A percentile compares a stretch with the other conserved stretches of the same genome.
Conservation (phyloP, 345 rosid genomes). For the Dimocarpus longan region DNA sequence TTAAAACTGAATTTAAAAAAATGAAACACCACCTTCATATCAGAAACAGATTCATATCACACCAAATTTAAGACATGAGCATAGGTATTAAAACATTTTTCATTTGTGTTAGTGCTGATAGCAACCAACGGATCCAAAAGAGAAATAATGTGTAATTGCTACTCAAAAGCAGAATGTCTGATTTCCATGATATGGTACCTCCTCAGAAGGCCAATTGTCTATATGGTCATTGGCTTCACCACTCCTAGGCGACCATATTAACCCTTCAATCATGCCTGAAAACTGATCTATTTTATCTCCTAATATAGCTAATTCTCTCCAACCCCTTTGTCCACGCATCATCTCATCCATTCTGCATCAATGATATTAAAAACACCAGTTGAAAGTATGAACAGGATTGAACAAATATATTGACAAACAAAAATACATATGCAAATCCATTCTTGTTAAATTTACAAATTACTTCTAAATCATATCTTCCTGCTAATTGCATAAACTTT, state of each 20-base stretch:
- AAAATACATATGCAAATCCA: not conserved
- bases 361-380: not conserved
- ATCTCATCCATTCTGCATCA: slow-evolving; percentile 82
- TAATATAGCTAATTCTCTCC: slow-evolving; percentile 80
- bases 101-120: not conserved
- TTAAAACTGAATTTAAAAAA: not conserved
- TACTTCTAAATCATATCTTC: slow-evolving; percentile 2
- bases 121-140: not conserved
- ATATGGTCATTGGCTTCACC: slow-evolving; percentile 46
- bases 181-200: slow-evolving; percentile 36
- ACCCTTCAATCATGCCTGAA: slow-evolving; percentile 78
- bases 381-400: not conserved
- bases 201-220: slow-evolving; percentile 62
- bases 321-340: slow-evolving; percentile 93
- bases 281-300: slow-evolving; percentile 82
- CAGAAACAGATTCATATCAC: not conserved
- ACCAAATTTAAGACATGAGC: not conserved
- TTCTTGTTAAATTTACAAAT: not conserved
- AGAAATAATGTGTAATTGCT: not conserved
- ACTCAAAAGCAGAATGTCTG: not conserved
- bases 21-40: not conserved
- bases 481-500: not conserved
- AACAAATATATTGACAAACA: not conserved
- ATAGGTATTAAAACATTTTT: not conserved
- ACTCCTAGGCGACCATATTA: slow-evolving; percentile 81